Conservation (phyloP, 1,139 yeast species). For the Yamadazyma conglobata region DNA sequence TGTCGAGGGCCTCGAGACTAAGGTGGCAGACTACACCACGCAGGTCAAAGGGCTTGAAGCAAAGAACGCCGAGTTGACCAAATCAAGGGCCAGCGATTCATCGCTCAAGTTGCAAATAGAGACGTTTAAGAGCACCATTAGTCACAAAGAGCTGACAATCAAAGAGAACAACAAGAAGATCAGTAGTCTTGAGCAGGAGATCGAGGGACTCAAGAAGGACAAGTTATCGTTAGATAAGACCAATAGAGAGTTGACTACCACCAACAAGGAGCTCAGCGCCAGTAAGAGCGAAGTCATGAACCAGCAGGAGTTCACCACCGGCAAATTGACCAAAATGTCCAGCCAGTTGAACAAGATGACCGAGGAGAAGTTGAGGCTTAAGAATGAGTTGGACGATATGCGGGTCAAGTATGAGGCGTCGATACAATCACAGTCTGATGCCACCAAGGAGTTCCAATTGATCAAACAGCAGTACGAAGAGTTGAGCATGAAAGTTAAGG, state of each 20-base stretch:
- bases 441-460: conserved; percentile 55
- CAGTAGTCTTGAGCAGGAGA: conserved; percentile 33
- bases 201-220: conserved; percentile 33
- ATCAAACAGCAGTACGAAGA: conserved; percentile 78
- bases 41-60: conserved; percentile 18
- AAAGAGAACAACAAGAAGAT: conserved; percentile 39
- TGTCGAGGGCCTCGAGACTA: too few relatives aligned
- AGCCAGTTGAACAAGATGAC: conserved; percentile 37
- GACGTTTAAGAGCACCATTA: conserved; percentile 34
- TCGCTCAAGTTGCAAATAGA: conserved; percentile 43
- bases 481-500: conserved; percentile 62
- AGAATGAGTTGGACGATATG: conserved; percentile 49
- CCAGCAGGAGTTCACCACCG: conserved; percentile 36
- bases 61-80: conserved; percentile 29
- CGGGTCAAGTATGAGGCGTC: conserved; percentile 50
- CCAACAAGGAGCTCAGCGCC: conserved; percentile 32
- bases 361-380: conserved; percentile 49
- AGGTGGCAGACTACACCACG: too few relatives aligned
- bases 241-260: conserved; percentile 35
- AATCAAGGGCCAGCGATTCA: conserved; percentile 35
- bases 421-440: conserved; percentile 42
- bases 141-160: conserved; percentile 49
- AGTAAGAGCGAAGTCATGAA: conserved; percentile 39
- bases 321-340: conserved; percentile 32
- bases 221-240: conserved; percentile 14